Base-by-base conservation (phyloP, 192 early-diverging fungal species). In the Rhizoclosmatium globosum region DNA sequence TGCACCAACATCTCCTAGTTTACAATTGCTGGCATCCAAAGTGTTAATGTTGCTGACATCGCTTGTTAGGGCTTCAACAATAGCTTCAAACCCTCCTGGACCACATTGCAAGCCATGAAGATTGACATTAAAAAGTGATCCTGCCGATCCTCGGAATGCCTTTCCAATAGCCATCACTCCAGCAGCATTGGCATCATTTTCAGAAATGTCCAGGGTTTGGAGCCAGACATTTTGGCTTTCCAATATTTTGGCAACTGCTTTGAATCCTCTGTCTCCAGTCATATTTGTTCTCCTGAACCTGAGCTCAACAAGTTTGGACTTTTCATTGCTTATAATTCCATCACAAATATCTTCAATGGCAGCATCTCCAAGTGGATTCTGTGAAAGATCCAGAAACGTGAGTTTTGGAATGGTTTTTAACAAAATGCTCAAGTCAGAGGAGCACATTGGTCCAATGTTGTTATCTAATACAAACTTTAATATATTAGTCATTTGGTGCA, bases 81-180 rank as follows among this genome's bases (percentile, higher is more conserved):
- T 17, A 9, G 13, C 4, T 71, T 71, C 47, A 13, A 71, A 47
- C 11, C 69, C 69, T 21, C 56, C 46, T 4, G 69, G 69, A 7
- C 69, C 69, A 21, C 48, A 62, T 19, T 62, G 11, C 38, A 62
- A 39, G 21, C 31, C 31, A 31, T 31, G 31, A 31, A 31, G 31
- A 31, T 31, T 31, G 31, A 31, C 31, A 31, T 31, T 31, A 31
- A 31, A 31, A 31, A 31, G 31, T 31, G 31, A 31, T 13, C 50
- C 17, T 53, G 9, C 17, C 50, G 50, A 53, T 7, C 17, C 50
- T 39, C 7, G 7, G 11, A 62, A 23, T 21, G 60, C 60, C 11
- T 62, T 62, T 46, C 69, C 69, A 21, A 71, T 17, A n/a, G 13
- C 69, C 3, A 17, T 4, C 7, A 71, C n/a, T 71, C 69, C 69